Percentiles rank a stretch among this genome's conserved stretches.
These are phyloP conservation scores for Boletus coccyginus DNA, from an alignment of 768 basidiomycete genomes.

Conservation along the genomic window DNA sequence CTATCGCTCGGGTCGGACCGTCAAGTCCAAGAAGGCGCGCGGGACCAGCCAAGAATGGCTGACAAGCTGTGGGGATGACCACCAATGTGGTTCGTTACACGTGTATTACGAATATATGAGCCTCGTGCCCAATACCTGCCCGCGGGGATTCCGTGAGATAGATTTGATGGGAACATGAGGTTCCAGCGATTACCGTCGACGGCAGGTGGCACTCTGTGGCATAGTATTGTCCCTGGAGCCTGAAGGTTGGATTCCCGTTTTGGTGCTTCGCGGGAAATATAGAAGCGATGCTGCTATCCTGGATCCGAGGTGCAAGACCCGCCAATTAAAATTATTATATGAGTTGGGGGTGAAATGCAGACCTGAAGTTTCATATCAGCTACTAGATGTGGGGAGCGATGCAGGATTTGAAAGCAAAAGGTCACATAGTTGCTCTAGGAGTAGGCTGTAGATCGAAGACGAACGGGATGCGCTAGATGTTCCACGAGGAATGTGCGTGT, in stretches of 20 bases:
- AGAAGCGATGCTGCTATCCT: slow-evolving; percentile 9
- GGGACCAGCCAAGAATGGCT: not conserved
- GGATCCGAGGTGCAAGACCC: slow-evolving; percentile 13
- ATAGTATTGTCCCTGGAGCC: not conserved
- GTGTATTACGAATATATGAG: slow-evolving; percentile 17
- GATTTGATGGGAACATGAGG: slow-evolving; percentile 29
- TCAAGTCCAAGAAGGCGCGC: not conserved
- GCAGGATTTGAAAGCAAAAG: not conserved
- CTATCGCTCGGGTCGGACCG: not conserved
- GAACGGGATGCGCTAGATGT: not conserved
- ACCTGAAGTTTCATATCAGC: not conserved
- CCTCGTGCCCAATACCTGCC: slow-evolving; percentile 17
- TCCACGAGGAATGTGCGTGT: slow-evolving; percentile 15
- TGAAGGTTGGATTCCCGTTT: slow-evolving; percentile 1
- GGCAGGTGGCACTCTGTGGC: slow-evolving; percentile 7
- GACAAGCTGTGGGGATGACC: slow-evolving; percentile 7
- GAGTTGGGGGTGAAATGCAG: not conserved
- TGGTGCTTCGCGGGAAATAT: not conserved
- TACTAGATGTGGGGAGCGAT: not conserved
- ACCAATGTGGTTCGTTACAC: slow-evolving; percentile 17
- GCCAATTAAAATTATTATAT: not conserved
- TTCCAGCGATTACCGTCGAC: slow-evolving; percentile 8
- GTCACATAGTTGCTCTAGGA: not conserved
- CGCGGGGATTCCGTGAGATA: slow-evolving; percentile 15
- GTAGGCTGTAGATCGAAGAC: not conserved